These are phyloP conservation scores for Teratosphaeria viscida DNA, from an alignment of 2,329 filamentous ascomycete species.

Conservation along the genomic window DNA sequence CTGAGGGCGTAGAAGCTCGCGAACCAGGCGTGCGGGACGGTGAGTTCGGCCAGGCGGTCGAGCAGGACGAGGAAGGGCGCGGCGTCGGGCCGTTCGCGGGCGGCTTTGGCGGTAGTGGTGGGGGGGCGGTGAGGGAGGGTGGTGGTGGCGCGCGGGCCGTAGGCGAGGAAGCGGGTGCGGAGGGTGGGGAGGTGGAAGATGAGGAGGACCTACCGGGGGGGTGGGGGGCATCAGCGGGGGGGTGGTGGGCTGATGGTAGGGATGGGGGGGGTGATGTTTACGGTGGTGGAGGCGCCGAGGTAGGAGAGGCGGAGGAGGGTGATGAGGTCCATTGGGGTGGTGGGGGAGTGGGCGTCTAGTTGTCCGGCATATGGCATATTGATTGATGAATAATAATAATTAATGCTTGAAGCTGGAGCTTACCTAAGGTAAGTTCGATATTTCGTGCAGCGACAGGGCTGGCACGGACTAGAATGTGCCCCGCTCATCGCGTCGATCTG, in stretches of 20 bases:
- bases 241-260: neutral
- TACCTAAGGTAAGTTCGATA: neutral
- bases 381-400: too few species aligned
- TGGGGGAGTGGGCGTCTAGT: neutral
- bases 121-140: too few species aligned
- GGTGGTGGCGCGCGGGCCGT: slow-evolving; percentile 50
- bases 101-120: slow-evolving; percentile 1
- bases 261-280: slow-evolving; percentile 1
- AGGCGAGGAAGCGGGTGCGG: slow-evolving; percentile 47
- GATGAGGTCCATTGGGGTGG: slow-evolving; percentile 1
- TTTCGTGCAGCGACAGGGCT: neutral
- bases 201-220: slow-evolving; percentile 35
- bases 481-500: neutral
- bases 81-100: slow-evolving; percentile 9
- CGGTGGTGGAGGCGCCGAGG: slow-evolving; percentile 5
- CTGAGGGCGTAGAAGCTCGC: slow-evolving; percentile 75
- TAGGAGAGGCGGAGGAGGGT: slow-evolving; percentile 6
- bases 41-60: slow-evolving; percentile 42
- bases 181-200: slow-evolving; percentile 42
- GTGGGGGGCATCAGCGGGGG: slow-evolving; percentile 10
- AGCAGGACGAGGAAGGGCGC: slow-evolving; percentile 8
- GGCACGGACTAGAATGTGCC: neutral
- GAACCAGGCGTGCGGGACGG: slow-evolving; percentile 84
- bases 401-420: neutral
- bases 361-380: neutral